Conservation (phyloP, 768 basidiomycete species). For the Hortiboletus flavorubellus region DNA sequence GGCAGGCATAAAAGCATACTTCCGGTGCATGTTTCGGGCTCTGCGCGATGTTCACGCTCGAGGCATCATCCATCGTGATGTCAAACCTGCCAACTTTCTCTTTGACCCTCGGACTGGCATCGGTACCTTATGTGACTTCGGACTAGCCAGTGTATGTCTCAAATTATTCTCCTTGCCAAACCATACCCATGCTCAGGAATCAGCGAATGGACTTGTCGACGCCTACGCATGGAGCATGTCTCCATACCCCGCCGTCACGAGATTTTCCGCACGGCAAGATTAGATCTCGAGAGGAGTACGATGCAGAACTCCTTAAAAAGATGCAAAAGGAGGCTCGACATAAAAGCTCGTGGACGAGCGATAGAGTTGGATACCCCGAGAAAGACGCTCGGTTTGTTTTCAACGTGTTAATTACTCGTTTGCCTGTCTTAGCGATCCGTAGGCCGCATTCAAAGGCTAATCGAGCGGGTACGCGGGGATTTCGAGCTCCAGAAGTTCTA, state of each 20-base stretch:
- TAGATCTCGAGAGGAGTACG: constrained; percentile 40
- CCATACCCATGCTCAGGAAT: constrained; percentile 6
- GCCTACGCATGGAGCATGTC: constrained; percentile 55
- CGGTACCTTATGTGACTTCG: constrained; percentile 92
- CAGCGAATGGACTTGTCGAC: constrained; percentile 55
- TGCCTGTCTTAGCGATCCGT: background rate
- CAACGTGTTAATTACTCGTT: background rate
- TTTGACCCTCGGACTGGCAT: constrained; percentile 81
- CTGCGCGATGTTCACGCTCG: constrained; percentile 84
- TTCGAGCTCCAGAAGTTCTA: constrained; percentile 94
- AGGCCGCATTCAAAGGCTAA: constrained; percentile 90
- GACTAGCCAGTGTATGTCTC: constrained; percentile 81
- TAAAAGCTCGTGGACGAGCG: constrained; percentile 52
- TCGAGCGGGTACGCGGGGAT: constrained; percentile 94
- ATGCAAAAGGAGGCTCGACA: constrained; percentile 59
- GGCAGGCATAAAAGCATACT: constrained; percentile 76
- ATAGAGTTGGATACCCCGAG: constrained; percentile 74
- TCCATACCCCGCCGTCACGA: constrained; percentile 67
- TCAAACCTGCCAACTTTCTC: constrained; percentile 97
- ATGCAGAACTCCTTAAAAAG: constrained; percentile 48
- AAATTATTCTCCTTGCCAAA: background rate
- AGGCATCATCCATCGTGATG: constrained; percentile 91
- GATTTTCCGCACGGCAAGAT: constrained; percentile 69
- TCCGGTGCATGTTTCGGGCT: constrained; percentile 88
- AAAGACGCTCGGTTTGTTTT: constrained; percentile 64